Conservation (phyloP, 2,329 filamentous ascomycete species). For the Ambrosiella xylebori region DNA sequence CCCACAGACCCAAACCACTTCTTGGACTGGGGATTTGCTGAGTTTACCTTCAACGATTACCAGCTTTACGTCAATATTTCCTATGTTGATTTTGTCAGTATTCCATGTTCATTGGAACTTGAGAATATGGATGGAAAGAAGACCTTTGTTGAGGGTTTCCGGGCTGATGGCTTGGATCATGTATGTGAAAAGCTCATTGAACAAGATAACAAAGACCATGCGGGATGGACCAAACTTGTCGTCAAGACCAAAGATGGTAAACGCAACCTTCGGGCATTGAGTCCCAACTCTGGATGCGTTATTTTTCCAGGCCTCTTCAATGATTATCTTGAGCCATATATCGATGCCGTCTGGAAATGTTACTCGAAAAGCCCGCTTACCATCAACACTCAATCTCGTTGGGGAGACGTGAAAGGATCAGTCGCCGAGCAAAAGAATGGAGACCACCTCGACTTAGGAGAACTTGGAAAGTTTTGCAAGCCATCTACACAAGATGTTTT, state of each 20-base stretch:
- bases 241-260: constrained; percentile 23
- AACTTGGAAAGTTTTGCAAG: constrained; percentile 25
- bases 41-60: constrained; percentile 46
- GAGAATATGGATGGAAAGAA: constrained; percentile 27
- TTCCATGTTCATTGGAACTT: constrained; percentile 43
- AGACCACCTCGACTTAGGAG: constrained; percentile 19
- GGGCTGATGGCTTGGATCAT: constrained; percentile 26
- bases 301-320: constrained; percentile 28
- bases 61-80: constrained; percentile 53
- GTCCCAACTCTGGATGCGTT: constrained; percentile 33
- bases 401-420: constrained; percentile 30
- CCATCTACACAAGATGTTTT: constrained; percentile 34
- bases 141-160: constrained; percentile 33
- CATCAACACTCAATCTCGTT: constrained; percentile 36
- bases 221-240: constrained; percentile 35
- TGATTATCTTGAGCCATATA: constrained; percentile 33
- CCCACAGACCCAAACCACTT: constrained; percentile 43
- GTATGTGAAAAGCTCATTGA: constrained; percentile 28
- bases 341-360: constrained; percentile 34
- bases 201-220: constrained; percentile 29
- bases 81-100: constrained; percentile 57
- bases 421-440: constrained; percentile 19
- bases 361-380: constrained; percentile 28
- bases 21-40: constrained; percentile 48
- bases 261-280: constrained; percentile 31